Conservation (phyloP, 75 land plant species). For the Picea glauca region DNA sequence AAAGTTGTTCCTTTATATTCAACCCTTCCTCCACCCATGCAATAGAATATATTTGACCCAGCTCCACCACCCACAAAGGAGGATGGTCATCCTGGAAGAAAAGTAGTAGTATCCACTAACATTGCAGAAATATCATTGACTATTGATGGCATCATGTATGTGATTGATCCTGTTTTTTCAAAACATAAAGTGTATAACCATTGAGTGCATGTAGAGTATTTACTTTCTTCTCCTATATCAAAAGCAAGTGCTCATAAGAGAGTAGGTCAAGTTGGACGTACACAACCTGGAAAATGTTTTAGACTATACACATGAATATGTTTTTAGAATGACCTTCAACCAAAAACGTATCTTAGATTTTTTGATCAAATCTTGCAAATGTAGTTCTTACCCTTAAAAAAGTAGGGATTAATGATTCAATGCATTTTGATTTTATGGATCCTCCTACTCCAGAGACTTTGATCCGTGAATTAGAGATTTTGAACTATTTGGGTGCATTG, state of each 20-base stretch:
- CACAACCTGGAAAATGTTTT: conserved; percentile 31
- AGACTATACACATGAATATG: conserved; percentile 27
- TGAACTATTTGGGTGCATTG: conserved; percentile 24
- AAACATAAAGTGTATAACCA: conserved; percentile 29
- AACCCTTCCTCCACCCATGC: conserved; percentile 28
- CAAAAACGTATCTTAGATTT: conserved; percentile 22
- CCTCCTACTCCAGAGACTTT: conserved; percentile 25
- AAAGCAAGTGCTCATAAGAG: conserved; percentile 32
- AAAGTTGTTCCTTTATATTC: conserved; percentile 31
- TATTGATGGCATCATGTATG: conserved; percentile 26
- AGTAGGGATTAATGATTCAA: conserved; percentile 20
- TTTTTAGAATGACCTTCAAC: conserved; percentile 20
- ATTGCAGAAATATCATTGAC: conserved; percentile 26
- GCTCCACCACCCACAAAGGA: conserved; percentile 26
- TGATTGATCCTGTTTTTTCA: conserved; percentile 25
- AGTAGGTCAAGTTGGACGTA: conserved; percentile 28
- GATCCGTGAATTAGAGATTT: conserved; percentile 23
- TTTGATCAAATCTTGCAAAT: conserved; percentile 23
- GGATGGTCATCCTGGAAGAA: conserved; percentile 18
- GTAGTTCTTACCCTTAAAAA: conserved; percentile 24
- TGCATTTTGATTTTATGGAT: conserved; percentile 31
- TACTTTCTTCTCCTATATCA: conserved; percentile 25
- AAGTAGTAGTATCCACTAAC: conserved; percentile 24
- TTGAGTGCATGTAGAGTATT: conserved; percentile 16
- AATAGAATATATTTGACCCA: conserved; percentile 20